These are phyloP conservation scores for Epichloe amarillans DNA, from an alignment of 2,329 filamentous ascomycete genomes.

Conservation along the genomic window DNA sequence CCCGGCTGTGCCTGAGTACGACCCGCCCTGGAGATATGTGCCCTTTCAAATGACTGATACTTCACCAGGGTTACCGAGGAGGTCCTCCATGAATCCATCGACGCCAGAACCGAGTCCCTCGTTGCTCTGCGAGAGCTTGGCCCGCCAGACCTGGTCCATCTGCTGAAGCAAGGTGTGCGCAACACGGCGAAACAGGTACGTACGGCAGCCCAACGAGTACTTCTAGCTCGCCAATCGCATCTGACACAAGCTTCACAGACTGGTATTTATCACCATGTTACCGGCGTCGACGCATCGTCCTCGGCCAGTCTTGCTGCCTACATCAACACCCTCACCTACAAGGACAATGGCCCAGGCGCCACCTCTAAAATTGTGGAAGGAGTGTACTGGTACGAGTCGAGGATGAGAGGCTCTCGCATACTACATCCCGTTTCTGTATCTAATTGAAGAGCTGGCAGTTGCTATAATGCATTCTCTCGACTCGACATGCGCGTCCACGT, in stretches of 20 bases:
- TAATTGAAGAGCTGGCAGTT: constrained; percentile 31
- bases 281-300: constrained; percentile 90
- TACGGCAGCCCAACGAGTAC: constrained; percentile 13
- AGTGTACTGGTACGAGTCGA: constrained; percentile 63
- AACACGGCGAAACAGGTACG: constrained; percentile 43
- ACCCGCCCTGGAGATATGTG: neutral
- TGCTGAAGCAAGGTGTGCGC: constrained; percentile 60
- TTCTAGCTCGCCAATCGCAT: neutral
- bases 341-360: constrained; percentile 60
- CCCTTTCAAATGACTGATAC: constrained; percentile 10
- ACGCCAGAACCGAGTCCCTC: constrained; percentile 82
- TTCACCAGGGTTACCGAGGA: constrained; percentile 75
- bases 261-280: constrained; percentile 96
- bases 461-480: constrained; percentile 98
- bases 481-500: constrained; percentile 98
- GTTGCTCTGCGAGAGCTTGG: constrained; percentile 80
- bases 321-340: constrained; percentile 93
- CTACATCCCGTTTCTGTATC: neutral
- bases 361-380: constrained; percentile 81
- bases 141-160: constrained; percentile 87
- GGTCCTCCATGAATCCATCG: constrained; percentile 79
- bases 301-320: constrained; percentile 95
- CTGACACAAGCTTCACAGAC: constrained; percentile 36
- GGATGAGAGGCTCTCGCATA: neutral
- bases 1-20: constrained; percentile 65